Percentiles rank a stretch among this genome's conserved stretches.
Evolutionary conservation across 768 basidiomycete species (phyloP).

Genomic region (Thelephora ganbajun): DNA sequence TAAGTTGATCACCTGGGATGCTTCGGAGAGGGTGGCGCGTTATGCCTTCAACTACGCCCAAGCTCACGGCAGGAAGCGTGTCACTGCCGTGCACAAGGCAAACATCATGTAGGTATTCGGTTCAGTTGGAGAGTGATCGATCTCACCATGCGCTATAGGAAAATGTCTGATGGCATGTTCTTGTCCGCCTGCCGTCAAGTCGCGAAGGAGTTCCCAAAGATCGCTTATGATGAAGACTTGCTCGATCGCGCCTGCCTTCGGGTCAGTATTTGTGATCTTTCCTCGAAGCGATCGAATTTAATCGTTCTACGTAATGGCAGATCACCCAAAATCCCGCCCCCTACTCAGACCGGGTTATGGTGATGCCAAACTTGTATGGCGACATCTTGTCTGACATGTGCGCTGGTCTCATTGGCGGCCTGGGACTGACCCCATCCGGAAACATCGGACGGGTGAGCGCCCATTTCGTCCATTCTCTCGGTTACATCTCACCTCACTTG

Average conservation of each 20-base stretch:
- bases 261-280: slow-evolving; percentile 25
- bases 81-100: slow-evolving; percentile 98
- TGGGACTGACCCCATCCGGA: slow-evolving; percentile 93
- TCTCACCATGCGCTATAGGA: slow-evolving; percentile 38
- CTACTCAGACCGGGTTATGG: slow-evolving; percentile 95
- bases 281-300: not conserved
- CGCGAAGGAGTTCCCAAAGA: slow-evolving; percentile 87
- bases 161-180: slow-evolving; percentile 99
- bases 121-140: not conserved
- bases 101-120: slow-evolving; percentile 77
- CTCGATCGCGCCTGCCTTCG: slow-evolving; percentile 93
- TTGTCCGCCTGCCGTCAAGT: slow-evolving; percentile 93
- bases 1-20: slow-evolving; percentile 98
- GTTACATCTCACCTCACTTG: slow-evolving; percentile 5
- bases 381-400: slow-evolving; percentile 98
- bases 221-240: slow-evolving; percentile 93
- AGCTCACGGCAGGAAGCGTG: slow-evolving; percentile 71
- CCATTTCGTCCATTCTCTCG: not conserved
- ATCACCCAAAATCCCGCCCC: slow-evolving; percentile 89
- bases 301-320: slow-evolving; percentile 19
- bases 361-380: slow-evolving; percentile 96
- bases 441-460: slow-evolving; percentile 82
- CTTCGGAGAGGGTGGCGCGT: slow-evolving; percentile 94
- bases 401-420: slow-evolving; percentile 93
- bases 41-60: slow-evolving; percentile 99